Conservation (phyloP, 345 rosid genomes). For the Chamaenerion angustifolium region DNA sequence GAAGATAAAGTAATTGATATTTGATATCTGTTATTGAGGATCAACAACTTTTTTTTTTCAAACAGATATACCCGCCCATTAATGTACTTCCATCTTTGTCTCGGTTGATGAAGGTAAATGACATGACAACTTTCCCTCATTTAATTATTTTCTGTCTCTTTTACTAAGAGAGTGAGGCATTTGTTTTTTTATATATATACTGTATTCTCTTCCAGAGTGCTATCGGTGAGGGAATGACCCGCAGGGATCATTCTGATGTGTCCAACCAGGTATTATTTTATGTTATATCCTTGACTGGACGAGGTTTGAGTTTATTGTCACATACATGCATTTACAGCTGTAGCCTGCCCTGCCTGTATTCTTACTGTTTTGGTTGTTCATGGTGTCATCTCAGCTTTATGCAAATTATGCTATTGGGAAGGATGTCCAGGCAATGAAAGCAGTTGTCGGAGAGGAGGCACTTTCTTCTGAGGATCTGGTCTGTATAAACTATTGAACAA, state of each 20-base stretch:
- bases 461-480: constrained; percentile 97
- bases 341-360: too few relatives aligned
- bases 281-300: neutral
- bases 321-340: too few relatives aligned
- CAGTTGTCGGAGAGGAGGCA: constrained; percentile 99
- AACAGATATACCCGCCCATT: constrained; percentile 94
- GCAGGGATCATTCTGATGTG: constrained; percentile 81
- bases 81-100: constrained; percentile 94
- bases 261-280: constrained; percentile 61
- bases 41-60: neutral
- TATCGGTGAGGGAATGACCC: constrained; percentile 97
- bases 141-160: too few relatives aligned
- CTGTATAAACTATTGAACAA: constrained; percentile 5
- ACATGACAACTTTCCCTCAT: too few relatives aligned
- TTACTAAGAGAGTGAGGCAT: neutral
- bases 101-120: constrained; percentile 86
- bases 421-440: constrained; percentile 98
- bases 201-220: constrained; percentile 46
- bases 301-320: too few relatives aligned
- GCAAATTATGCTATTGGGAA: constrained; percentile 95
- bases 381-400: constrained; percentile 40
- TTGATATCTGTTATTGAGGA: too few relatives aligned
- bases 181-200: too few relatives aligned
- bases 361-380: constrained; percentile 1
- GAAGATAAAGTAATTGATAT: too few relatives aligned